Percentiles rank a stretch among this genome's conserved stretches.
Conservation (phyloP, 2,329 filamentous ascomycete species). For the Alternaria brassicicola region DNA sequence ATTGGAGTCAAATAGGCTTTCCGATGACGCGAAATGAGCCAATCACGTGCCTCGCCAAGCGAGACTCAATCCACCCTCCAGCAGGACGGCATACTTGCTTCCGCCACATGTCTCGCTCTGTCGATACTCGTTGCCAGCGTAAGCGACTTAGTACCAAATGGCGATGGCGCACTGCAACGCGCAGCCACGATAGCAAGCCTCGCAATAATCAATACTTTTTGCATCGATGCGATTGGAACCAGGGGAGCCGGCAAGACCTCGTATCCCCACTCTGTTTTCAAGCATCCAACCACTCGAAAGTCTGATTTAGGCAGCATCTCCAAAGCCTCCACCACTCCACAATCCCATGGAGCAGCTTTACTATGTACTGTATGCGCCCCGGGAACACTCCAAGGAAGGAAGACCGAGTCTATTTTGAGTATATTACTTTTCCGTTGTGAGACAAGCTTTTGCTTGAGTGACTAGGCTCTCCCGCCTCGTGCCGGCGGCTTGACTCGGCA, state of each 20-base stretch:
- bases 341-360: not conserved
- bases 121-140: constrained; percentile 3
- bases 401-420: constrained; percentile 11
- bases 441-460: constrained; percentile 12
- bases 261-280: constrained; percentile 14
- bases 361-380: not conserved
- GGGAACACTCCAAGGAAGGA: constrained; percentile 10
- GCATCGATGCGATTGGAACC: constrained; percentile 2
- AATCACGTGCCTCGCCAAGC: constrained; percentile 19
- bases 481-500: constrained; percentile 6
- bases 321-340: constrained; percentile 17
- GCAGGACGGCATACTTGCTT: constrained; percentile 9
- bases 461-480: constrained; percentile 5
- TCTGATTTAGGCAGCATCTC: constrained; percentile 13
- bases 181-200: constrained; percentile 3
- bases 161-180: not conserved
- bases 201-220: constrained; percentile 11
- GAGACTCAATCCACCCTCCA: constrained; percentile 7
- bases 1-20: not conserved
- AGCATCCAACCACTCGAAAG: constrained; percentile 7
- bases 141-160: not conserved
- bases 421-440: constrained; percentile 3
- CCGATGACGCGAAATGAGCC: constrained; percentile 11
- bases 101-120: constrained; percentile 7
- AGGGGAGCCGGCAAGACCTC: constrained; percentile 9